A percentile compares a stretch with the other conserved stretches of the same genome.
Conservation (phyloP, 345 rosid species). For the Lenwebbia sp. region DNA sequence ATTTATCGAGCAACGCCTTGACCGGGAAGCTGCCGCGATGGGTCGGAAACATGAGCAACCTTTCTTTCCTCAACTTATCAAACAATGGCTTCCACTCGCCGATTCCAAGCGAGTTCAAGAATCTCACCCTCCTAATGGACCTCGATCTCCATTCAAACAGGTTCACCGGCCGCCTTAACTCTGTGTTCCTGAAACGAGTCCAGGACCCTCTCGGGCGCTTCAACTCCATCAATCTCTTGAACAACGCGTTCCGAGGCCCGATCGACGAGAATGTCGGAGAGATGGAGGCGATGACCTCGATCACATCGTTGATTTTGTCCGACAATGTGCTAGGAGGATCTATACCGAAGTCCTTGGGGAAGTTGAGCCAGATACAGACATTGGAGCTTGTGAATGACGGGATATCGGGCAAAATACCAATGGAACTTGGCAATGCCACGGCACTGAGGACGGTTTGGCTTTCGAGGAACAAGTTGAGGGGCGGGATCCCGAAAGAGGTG, state of each 20-base stretch:
- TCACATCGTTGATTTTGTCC: conserved; percentile 34
- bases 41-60: conserved; percentile 44
- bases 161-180: conserved; percentile 18
- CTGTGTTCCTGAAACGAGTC: conserved; percentile 25
- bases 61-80: conserved; percentile 43
- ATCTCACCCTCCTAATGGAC: conserved; percentile 41
- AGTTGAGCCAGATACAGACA: conserved; percentile 16
- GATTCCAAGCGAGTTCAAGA: conserved; percentile 36
- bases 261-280: conserved; percentile 24
- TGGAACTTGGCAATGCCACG: conserved; percentile 26
- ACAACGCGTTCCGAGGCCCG: conserved; percentile 30
- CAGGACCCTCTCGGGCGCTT: conserved; percentile 34
- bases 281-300: conserved; percentile 20
- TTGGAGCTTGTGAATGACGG: conserved; percentile 22
- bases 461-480: conserved; percentile 29
- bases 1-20: conserved; percentile 41
- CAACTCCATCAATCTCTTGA: conserved; percentile 37
- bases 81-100: conserved; percentile 33
- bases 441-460: conserved; percentile 27
- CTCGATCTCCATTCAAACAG: conserved; percentile 62
- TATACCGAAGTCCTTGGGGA: conserved; percentile 33
- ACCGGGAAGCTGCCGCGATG: conserved; percentile 32
- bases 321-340: conserved; percentile 27
- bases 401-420: conserved; percentile 32
- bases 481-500: conserved; percentile 26